Evolutionary conservation across 148 eudicot genomes (phyloP).

Genomic region (Diospyros lotus): DNA sequence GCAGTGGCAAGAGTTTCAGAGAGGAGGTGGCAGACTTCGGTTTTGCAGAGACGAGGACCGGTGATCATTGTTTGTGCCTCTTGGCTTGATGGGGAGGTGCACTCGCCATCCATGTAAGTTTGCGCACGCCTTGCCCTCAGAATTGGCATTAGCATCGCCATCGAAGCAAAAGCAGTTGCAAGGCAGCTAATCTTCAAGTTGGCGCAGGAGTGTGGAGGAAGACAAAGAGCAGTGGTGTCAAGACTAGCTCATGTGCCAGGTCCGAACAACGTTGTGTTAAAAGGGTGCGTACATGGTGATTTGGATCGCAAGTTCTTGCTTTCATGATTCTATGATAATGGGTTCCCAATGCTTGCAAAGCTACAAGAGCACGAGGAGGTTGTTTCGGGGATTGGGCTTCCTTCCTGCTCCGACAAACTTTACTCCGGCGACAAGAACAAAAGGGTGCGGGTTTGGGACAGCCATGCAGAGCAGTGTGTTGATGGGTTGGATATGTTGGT

Average conservation of each 20-base stretch:
- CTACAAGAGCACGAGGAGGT: constrained; percentile 55
- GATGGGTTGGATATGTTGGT: not conserved
- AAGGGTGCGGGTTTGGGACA: constrained; percentile 36
- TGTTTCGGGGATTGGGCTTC: constrained; percentile 35
- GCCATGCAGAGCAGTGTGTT: constrained; percentile 29
- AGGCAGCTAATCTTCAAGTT: constrained; percentile 9
- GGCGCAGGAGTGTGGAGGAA: constrained; percentile 16
- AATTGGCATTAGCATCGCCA: not conserved
- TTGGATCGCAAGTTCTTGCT: constrained; percentile 29
- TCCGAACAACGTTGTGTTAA: constrained; percentile 9
- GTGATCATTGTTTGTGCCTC: constrained; percentile 31
- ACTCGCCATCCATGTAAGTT: constrained; percentile 46
- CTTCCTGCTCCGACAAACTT: constrained; percentile 29
- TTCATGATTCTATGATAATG: constrained; percentile 34
- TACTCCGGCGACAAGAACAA: constrained; percentile 26
- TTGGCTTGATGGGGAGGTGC: constrained; percentile 53
- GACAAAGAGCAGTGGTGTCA: not conserved
- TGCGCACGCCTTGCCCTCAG: constrained; percentile 25
- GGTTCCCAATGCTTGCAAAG: constrained; percentile 29
- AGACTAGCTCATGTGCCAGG: not conserved
- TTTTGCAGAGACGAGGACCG: constrained; percentile 23
- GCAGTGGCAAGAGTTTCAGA: constrained; percentile 9
- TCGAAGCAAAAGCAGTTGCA: not conserved
- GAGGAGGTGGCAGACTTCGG: constrained; percentile 1
- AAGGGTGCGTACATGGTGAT: constrained; percentile 33